phyloP scores from a whole-genome alignment of 2,329 filamentous ascomycete genomes.

The Clonostachys byssicola region DNA sequence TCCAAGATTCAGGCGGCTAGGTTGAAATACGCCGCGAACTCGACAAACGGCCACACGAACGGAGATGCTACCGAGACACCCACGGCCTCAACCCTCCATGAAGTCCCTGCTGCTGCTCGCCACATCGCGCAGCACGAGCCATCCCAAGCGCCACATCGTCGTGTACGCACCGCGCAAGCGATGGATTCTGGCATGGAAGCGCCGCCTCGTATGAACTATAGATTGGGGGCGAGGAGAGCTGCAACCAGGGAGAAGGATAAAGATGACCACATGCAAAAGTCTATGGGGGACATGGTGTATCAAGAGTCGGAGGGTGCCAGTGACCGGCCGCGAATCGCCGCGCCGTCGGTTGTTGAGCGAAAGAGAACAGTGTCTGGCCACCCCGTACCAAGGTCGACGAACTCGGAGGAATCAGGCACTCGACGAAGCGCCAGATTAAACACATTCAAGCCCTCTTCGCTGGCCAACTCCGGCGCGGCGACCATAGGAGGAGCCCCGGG shows the following conservation, averaged over 20 bases:
- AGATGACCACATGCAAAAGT: slow-evolving; percentile 4
- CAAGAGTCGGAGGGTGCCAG: slow-evolving; percentile 31
- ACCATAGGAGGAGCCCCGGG: slow-evolving; percentile 53
- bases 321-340: background rate
- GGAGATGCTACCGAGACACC: slow-evolving; percentile 63
- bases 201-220: slow-evolving; percentile 61
- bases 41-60: slow-evolving; percentile 28
- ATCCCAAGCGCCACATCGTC: slow-evolving; percentile 47
- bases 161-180: slow-evolving; percentile 48
- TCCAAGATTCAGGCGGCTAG: slow-evolving; percentile 49
- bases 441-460: slow-evolving; percentile 65
- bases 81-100: slow-evolving; percentile 1
- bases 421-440: slow-evolving; percentile 70
- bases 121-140: slow-evolving; percentile 29
- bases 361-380: slow-evolving; percentile 94
- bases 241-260: slow-evolving; percentile 27
- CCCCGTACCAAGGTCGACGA: slow-evolving; percentile 46
- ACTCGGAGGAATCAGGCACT: slow-evolving; percentile 54
- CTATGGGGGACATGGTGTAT: slow-evolving; percentile 1
- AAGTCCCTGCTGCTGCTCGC: too few relatives aligned
- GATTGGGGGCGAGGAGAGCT: slow-evolving; percentile 39
- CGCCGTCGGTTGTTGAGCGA: slow-evolving; percentile 51
- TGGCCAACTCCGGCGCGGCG: slow-evolving; percentile 53
- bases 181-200: slow-evolving; percentile 50
- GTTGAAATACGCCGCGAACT: slow-evolving; percentile 32